Evolutionary conservation across 176 grass and related monocot species (phyloP), one percentile per base, ranked within the genome.

Genomic region (Rhynchospora tenuis): DNA sequence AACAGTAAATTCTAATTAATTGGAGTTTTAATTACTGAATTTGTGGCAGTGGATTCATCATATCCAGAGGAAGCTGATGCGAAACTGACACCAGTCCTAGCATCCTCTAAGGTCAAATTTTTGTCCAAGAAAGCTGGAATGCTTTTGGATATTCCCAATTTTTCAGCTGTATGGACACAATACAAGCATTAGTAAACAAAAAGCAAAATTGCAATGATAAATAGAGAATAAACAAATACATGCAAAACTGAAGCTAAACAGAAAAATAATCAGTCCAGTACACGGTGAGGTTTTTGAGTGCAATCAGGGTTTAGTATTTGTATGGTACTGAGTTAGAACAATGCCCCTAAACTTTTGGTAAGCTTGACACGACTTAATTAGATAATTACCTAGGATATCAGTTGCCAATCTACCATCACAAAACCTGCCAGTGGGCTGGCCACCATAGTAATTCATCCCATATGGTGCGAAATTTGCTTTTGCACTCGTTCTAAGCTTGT

Each of bases 61-160:
- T 90, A 93, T 83, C 91, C 91, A 0, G 91, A 90, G 65, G 85
- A 81, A 55, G 91, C 91, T 56, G 88, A 93, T 86, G 91, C 88
- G 44, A 93, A 93, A 75, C 91, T 93, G 54, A 90, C 89, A 17
- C 88, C 86, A 14, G 45, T 83, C 29, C 46, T 86, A 48, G 87
- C 82, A 24, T 90, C 85, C 70, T 78, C 60, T 44, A 77, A 14
- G 14, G 72, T 93, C 68, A 90, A 68, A n/a, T 73, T 84, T 31
- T 61, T 85, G 64, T 88, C 73, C 31, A 46, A 84, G 85, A 88
- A 93, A 56, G 88, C 91, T 54, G 88, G 91, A 58, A 93, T 90
- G 65, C 78, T 86, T 81, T 78, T 90, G 7, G 56, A 62, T 81
- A 90, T 88, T 68, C 91, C 91, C 50, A 93, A 75, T 31, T 68